Evolutionary conservation across 768 basidiomycete species (phyloP), one percentile per base, ranked within the genome.

Genomic region (Mycena epipterygia): DNA sequence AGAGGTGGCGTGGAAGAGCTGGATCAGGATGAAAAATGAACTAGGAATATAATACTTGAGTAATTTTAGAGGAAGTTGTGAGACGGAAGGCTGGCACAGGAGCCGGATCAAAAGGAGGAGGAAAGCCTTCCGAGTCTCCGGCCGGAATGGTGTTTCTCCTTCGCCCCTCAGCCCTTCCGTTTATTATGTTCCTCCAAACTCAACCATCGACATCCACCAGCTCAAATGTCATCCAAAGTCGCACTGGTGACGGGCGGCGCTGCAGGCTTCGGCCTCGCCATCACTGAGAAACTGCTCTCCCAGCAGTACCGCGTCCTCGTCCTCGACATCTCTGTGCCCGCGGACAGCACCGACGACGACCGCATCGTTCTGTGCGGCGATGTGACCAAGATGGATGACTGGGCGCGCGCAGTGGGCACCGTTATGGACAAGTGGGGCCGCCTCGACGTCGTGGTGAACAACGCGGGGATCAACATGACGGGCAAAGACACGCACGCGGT

Each of bases 401-500:
- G 64, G 64, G 33, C 5, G 23, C 64, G 64, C 25, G 64, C 64
- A 4, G 64, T 66, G 14, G 16, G 29, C 27, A 49, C 33, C 30
- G 44, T 58, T 4, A 13, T 39, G 25, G 64, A 57, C 13, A 66
- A 49, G 46, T 66, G 64, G 64, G 55, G 53, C 5, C n/a, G 56
- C 9, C 64, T 58, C 33, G 64, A 66, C 27, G 56, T 66, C 46
- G 64, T 66, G 44, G 64, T 57, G 17, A 56, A 57, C 56, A 57
- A 66, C 46, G 53, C 42, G 17, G 55, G 53, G 17, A 56, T 57
- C 30, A 67, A 67, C 56, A 67, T 67, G 65, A 58, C 56, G 19
- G 65, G 65, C 17, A 67, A 48, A 37, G 65, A 67, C 7, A 67
- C 65, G 13, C 65, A 67, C 48, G 25, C 21, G 6, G 64, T 66